Evolutionary conservation across 139 green algal species (phyloP), one percentile per base, ranked within the genome.

Genomic region (Desmodesmus armatus): DNA sequence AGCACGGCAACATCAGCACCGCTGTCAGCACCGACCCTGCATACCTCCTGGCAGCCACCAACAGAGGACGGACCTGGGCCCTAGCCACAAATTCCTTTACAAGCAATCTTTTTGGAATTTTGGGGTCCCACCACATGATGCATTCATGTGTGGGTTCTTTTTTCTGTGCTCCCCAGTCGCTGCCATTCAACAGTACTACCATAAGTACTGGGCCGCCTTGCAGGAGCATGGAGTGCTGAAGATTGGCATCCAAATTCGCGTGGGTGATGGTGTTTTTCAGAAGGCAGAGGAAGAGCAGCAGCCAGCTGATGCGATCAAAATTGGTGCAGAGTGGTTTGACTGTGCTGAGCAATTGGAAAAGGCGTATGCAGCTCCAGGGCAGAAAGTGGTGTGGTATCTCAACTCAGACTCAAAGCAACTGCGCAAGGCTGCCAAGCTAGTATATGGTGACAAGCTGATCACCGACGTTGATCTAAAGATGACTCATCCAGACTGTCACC

Each of bases 91-190:
- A 86, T 40, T 25, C 35, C 11, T 86, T 60, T 33, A 66, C 80
- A 27, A n/a, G 33, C 37, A 25, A 47, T 4, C 25, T 39, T 72
- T 86, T 17, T 73, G 67, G 67, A 43, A 29, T 4, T 35, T 70
- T 6, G 80, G 80, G 9, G 17, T 86, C 1, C 39, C 33, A 15
- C 80, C 80, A 25, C 51, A 80, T 3, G 33, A 72, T 23, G 80
- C 69, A 1, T 86, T 86, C 67, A 86, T 86, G 80, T 86, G 80
- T 39, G 80, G 80, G 3, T 86, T 86, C 69, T 86, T 86, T 40
- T 85, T 37, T 3, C 47, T 85, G 13, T 85, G 80, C 37, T 43
- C 31, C 2, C 80, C 80, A 25, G 80, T 72, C 25, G 39, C 55
- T 3, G 69, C 69, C 31, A 51, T 86, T 3, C 27, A 35, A 3